Evolutionary conservation across 257 asterid genomes (phyloP).

Genomic region (Capsicum chinense): DNA sequence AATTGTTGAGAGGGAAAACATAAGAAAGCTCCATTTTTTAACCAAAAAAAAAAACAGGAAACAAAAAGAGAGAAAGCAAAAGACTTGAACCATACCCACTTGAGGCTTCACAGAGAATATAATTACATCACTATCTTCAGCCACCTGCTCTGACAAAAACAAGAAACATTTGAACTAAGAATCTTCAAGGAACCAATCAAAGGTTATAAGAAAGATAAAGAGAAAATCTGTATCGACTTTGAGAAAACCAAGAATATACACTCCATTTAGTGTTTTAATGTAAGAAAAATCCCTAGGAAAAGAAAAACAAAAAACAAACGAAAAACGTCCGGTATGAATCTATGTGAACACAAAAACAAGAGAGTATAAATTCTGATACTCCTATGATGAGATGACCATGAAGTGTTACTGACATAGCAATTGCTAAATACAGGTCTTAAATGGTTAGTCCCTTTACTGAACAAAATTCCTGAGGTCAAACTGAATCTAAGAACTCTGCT

Average conservation of each 20-base stretch:
- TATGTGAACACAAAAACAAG: background rate
- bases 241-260: background rate
- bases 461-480: background rate
- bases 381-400: background rate
- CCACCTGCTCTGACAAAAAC: constrained; percentile 65
- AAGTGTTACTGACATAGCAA: constrained; percentile 13
- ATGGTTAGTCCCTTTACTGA: constrained; percentile 9
- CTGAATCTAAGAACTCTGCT: background rate
- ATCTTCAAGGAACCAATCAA: constrained; percentile 2
- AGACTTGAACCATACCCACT: constrained; percentile 57
- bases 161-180: constrained; percentile 25
- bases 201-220: constrained; percentile 18
- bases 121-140: constrained; percentile 82
- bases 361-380: background rate
- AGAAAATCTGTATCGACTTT: too few relatives aligned
- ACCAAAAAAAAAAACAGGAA: background rate
- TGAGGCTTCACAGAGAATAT: constrained; percentile 94
- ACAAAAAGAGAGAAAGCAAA: constrained; percentile 10
- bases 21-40: background rate
- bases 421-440: background rate
- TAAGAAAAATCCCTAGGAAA: background rate
- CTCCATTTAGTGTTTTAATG: background rate
- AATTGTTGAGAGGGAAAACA: background rate
- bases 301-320: background rate
- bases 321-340: background rate